Base-by-base conservation (phyloP, 345 rosid genomes). In the Orychophragmus violaceus region DNA sequence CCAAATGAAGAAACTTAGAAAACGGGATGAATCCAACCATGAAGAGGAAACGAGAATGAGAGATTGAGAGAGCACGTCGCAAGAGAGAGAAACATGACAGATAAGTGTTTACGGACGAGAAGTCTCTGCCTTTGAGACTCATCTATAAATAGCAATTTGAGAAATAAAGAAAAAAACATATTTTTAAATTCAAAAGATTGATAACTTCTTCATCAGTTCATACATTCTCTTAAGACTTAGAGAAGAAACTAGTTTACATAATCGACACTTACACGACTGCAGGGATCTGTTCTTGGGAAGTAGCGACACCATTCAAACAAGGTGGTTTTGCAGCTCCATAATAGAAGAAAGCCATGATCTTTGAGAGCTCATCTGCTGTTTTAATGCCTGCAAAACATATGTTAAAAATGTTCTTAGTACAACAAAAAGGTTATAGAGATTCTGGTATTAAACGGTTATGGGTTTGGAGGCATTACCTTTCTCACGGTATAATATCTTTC, bases 321-420 rank as follows among this genome's bases (percentile, higher is more conserved):
- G 81, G 80, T 28, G 93, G 95, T 78, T 84, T 87, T 42, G 86
- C 85, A 60, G 89, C 98, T 78, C 98, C 95, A 51, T 85, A 89
- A 62, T 89, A 89, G 79, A 81, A 91, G 81, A 83, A 92, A 3
- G 95, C 94, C 93, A 87, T 92, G 12, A 89, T 87, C 69, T 87
- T 87, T 29, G 93, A 85, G 11, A 86, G 72, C 71, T 87, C 97
- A 53, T 85, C 90, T 30, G 98, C 84, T 73, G 78, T 81, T 80
- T 80, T 81, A 52, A 72, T 63, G 4, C 74, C 98, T 87, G 88
- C 14, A 33, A 42, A 53, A 39, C 14, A n/a, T 5, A 55, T 58
- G 25, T 63, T 35, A 0, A 54, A 54, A 22, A 3, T 6, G 16
- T 44, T 54, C 0, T n/a, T 3, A 53, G 29, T 61, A 62, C 48